Percentiles rank a stretch among this genome's conserved stretches.
Conservation (phyloP, 2,329 filamentous ascomycete genomes). For the Fusarium falciforme region DNA sequence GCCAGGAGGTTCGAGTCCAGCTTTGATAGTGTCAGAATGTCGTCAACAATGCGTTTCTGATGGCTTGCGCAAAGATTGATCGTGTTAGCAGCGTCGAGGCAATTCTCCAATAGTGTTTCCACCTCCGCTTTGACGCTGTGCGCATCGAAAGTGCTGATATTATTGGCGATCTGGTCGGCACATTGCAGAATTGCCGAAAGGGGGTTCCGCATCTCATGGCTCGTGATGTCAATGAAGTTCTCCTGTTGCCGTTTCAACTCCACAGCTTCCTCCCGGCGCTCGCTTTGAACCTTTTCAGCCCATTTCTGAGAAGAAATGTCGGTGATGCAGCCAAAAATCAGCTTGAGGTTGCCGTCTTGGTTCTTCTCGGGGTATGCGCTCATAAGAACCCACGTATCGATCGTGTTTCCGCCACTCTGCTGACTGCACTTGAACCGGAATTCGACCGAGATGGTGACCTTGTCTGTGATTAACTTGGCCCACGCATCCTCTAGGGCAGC, state of each 20-base stretch:
- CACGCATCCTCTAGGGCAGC: conserved; percentile 69
- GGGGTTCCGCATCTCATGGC: conserved; percentile 82
- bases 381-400: conserved; percentile 82
- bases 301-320: conserved; percentile 89
- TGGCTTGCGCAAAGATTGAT: conserved; percentile 84
- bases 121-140: conserved; percentile 56
- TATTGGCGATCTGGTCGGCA: conserved; percentile 75
- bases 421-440: conserved; percentile 80
- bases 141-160: conserved; percentile 58
- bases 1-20: conserved; percentile 77
- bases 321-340: conserved; percentile 83
- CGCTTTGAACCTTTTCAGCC: conserved; percentile 83
- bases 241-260: conserved; percentile 80
- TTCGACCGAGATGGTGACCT: conserved; percentile 74
- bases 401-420: conserved; percentile 67
- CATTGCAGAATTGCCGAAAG: conserved; percentile 80
- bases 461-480: conserved; percentile 70
- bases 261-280: conserved; percentile 82
- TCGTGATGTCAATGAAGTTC: conserved; percentile 80
- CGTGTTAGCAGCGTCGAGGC: conserved; percentile 82
- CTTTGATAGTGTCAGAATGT: conserved; percentile 75
- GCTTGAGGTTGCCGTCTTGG: conserved; percentile 72
- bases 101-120: conserved; percentile 62
- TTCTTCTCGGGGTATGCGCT: conserved; percentile 80
- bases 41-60: conserved; percentile 78